phyloP scores from a whole-genome alignment of 495 filamentous ascomycete genomes.

The Parathielavia appendiculata region DNA sequence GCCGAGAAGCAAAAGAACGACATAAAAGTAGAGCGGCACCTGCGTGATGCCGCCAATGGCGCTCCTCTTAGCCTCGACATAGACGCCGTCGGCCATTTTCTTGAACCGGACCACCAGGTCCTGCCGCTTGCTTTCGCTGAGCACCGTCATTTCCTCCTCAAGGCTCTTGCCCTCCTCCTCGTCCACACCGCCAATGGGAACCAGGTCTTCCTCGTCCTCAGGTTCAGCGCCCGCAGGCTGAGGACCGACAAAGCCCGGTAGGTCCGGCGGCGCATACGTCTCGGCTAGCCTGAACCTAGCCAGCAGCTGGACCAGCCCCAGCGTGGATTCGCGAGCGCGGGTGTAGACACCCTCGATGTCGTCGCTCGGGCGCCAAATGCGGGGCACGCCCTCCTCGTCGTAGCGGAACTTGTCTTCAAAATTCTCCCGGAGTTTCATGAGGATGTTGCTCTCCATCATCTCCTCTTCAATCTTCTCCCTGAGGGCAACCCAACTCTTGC shows the following conservation, averaged over 20 bases:
- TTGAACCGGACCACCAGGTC: constrained; percentile 94
- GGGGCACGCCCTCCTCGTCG: constrained; percentile 86
- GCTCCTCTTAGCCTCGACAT: constrained; percentile 93
- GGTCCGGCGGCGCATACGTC: constrained; percentile 68
- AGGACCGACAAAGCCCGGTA: constrained; percentile 74
- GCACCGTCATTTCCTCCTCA: constrained; percentile 91
- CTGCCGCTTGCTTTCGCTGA: constrained; percentile 78
- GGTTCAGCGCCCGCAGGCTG: constrained; percentile 69
- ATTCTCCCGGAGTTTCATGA: constrained; percentile 94
- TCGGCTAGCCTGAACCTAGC: constrained; percentile 71
- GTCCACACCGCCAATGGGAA: constrained; percentile 82
- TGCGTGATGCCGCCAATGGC: constrained; percentile 94
- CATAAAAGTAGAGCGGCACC: constrained; percentile 93
- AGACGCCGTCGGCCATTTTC: constrained; percentile 94
- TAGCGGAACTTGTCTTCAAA: constrained; percentile 99
- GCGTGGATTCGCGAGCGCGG: constrained; percentile 79
- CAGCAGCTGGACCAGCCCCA: constrained; percentile 82
- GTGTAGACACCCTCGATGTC: constrained; percentile 96
- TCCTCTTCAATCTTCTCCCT: constrained; percentile 92
- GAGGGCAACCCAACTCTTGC: constrained; percentile 90
- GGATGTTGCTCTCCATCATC: constrained; percentile 92
- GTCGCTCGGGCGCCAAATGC: constrained; percentile 95
- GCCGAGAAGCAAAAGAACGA: constrained; percentile 75
- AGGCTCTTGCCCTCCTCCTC: constrained; percentile 89
- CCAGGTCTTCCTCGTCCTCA: constrained; percentile 83